Evolutionary conservation across 2,329 filamentous ascomycete species (phyloP).

Genomic region (Aspergillus luchuensis): DNA sequence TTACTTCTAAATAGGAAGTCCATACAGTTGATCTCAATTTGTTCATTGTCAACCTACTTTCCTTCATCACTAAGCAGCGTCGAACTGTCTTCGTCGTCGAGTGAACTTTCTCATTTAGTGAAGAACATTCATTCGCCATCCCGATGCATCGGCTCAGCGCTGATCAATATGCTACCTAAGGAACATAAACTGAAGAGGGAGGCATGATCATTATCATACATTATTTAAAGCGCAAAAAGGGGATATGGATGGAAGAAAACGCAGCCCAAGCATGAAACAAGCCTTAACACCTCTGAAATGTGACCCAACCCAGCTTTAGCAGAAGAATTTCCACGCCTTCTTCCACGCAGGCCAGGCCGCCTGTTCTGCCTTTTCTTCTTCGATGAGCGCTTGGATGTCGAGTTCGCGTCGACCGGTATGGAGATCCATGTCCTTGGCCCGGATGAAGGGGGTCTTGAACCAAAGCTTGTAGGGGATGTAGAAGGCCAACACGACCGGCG

Average conservation of each 20-base stretch:
- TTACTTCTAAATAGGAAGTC: background rate
- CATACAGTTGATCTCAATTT: background rate
- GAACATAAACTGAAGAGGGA: background rate
- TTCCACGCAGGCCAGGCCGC: slow-evolving; percentile 76
- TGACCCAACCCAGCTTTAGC: slow-evolving; percentile 46
- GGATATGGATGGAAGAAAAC: background rate
- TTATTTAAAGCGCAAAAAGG: background rate
- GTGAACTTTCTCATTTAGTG: background rate
- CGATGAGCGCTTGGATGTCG: slow-evolving; percentile 74
- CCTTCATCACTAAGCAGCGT: background rate
- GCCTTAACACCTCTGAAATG: background rate
- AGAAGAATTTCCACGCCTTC: slow-evolving; percentile 71
- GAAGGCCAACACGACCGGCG: slow-evolving; percentile 58
- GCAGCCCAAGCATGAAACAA: background rate
- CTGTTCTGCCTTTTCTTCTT: slow-evolving; percentile 76
- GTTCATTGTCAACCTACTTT: background rate
- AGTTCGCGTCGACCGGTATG: slow-evolving; percentile 83
- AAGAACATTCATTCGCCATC: background rate
- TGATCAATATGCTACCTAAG: background rate
- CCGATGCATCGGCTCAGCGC: background rate
- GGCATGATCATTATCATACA: slow-evolving; percentile 4
- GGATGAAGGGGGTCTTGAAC: slow-evolving; percentile 69
- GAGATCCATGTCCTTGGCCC: slow-evolving; percentile 76
- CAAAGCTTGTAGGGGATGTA: slow-evolving; percentile 76
- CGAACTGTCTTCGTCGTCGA: background rate